Conservation (phyloP, 148 eudicot species). For the Heliosperma pusillum region DNA sequence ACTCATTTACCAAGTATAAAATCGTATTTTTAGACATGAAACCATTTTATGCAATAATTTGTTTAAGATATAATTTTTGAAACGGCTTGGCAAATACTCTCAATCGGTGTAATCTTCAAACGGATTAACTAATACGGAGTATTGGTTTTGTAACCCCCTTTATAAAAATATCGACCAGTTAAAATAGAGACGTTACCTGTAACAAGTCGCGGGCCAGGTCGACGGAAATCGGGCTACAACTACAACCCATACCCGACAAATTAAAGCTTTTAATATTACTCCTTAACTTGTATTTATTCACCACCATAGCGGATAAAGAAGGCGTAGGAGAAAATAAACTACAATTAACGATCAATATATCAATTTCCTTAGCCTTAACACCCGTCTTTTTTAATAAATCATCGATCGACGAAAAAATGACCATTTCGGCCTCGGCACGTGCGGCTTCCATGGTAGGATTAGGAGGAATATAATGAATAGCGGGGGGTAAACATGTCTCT, state of each 20-base stretch:
- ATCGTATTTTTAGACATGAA: too few species aligned
- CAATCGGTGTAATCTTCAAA: too few species aligned
- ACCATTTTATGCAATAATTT: too few species aligned
- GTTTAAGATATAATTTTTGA: too few species aligned
- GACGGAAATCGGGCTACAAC: constrained; percentile 58
- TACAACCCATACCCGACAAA: constrained; percentile 78
- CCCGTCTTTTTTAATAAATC: constrained; percentile 43
- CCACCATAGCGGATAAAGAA: constrained; percentile 68
- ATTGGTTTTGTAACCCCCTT: too few species aligned
- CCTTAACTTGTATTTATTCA: constrained; percentile 62
- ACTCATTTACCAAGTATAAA: too few species aligned
- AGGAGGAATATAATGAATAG: constrained; percentile 68
- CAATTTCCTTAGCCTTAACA: constrained; percentile 27
- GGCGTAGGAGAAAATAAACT: constrained; percentile 73
- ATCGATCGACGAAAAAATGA: constrained; percentile 57
- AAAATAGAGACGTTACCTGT: constrained; percentile 31
- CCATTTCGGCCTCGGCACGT: constrained; percentile 55
- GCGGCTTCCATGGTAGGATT: constrained; percentile 70
- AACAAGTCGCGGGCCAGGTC: constrained; percentile 67
- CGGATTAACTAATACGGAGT: too few species aligned
- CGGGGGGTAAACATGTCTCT: constrained; percentile 41
- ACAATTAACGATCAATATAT: constrained; percentile 34
- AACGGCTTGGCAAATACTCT: too few species aligned
- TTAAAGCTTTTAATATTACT: constrained; percentile 48
- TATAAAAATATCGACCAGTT: too few species aligned